Evolutionary conservation across 2,329 filamentous ascomycete genomes (phyloP).

Genomic region (Botryotinia narcissicola): DNA sequence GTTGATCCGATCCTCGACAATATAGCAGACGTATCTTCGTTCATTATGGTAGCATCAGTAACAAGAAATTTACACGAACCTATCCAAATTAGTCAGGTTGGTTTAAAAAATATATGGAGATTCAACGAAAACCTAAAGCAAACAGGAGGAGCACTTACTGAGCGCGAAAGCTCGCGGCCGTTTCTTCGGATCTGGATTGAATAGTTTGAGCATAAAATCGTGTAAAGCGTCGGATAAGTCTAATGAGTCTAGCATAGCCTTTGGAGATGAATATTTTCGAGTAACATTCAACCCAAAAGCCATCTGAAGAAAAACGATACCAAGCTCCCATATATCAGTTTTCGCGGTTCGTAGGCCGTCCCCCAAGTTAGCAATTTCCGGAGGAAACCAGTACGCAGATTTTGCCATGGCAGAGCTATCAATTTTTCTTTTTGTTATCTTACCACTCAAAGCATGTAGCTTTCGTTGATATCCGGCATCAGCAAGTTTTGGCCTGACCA

Average conservation of each 20-base stretch:
- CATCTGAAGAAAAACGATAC: slow-evolving; percentile 90
- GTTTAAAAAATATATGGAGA: background rate
- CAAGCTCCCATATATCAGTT: slow-evolving; percentile 93
- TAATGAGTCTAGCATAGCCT: slow-evolving; percentile 67
- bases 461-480: slow-evolving; percentile 71
- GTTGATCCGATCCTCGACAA: slow-evolving; percentile 43
- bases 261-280: slow-evolving; percentile 75
- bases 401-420: slow-evolving; percentile 59
- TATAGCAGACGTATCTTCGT: slow-evolving; percentile 40
- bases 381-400: slow-evolving; percentile 79
- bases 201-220: slow-evolving; percentile 79
- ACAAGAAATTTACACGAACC: slow-evolving; percentile 62
- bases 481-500: slow-evolving; percentile 70
- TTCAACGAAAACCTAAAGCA: background rate
- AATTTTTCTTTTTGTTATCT: slow-evolving; percentile 54
- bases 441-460: slow-evolving; percentile 58
- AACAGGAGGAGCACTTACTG: slow-evolving; percentile 34
- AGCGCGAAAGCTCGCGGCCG: slow-evolving; percentile 78
- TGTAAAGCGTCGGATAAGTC: slow-evolving; percentile 71
- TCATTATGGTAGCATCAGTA: slow-evolving; percentile 59
- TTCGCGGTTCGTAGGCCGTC: slow-evolving; percentile 68
- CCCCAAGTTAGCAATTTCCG: slow-evolving; percentile 65
- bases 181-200: slow-evolving; percentile 80
- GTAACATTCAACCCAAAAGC: slow-evolving; percentile 78
- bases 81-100: background rate